These are phyloP conservation scores for Malus hybrid DNA, from an alignment of 331 rosid species.

Conservation along the genomic window DNA sequence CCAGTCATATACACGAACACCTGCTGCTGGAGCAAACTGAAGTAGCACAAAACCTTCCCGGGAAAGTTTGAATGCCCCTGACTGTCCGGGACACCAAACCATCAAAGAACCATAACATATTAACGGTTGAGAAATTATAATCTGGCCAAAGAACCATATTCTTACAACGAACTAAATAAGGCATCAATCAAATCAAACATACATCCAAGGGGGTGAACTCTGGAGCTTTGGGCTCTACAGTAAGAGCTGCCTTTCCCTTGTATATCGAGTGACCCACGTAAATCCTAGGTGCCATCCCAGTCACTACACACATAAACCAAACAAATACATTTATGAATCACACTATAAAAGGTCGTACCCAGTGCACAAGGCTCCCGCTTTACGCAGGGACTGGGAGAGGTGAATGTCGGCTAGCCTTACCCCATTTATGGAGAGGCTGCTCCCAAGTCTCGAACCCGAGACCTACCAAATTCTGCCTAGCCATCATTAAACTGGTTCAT, in stretches of 20 bases:
- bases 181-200: constrained; percentile 21
- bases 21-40: constrained; percentile 87
- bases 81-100: constrained; percentile 33
- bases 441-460: too few relatives aligned
- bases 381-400: too few relatives aligned
- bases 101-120: neutral
- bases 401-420: too few relatives aligned
- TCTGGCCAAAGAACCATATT: neutral
- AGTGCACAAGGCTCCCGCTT: too few relatives aligned
- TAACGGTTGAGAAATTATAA: neutral
- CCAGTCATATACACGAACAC: constrained; percentile 79
- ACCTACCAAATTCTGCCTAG: constrained; percentile 3
- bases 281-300: constrained; percentile 57
- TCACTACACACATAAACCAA: constrained; percentile 30
- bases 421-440: too few relatives aligned
- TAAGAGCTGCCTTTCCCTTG: constrained; percentile 55
- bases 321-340: constrained; percentile 7
- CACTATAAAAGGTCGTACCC: too few relatives aligned
- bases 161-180: neutral
- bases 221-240: constrained; percentile 76
- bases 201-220: constrained; percentile 69
- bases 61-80: constrained; percentile 80
- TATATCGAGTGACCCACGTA: constrained; percentile 53
- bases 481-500: neutral
- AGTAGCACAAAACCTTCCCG: constrained; percentile 82